phyloP scores from a whole-genome alignment of 768 basidiomycete genomes.

The Russula sp. region DNA sequence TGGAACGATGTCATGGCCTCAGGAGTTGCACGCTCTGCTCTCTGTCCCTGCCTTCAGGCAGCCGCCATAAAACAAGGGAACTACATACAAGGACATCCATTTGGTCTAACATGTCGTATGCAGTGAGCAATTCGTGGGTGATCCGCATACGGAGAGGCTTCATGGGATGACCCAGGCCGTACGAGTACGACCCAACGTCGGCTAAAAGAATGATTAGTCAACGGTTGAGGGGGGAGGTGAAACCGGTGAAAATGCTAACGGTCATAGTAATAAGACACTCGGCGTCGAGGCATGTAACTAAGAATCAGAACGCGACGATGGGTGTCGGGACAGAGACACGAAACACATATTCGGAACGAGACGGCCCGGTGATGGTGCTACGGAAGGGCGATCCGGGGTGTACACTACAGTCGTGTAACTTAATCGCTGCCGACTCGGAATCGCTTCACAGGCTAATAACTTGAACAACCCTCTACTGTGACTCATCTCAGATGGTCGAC shows the following conservation, averaged over 20 bases:
- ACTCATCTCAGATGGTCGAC: conserved; percentile 20
- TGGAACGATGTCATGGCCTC: conserved; percentile 85
- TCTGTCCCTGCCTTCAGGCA: conserved; percentile 22
- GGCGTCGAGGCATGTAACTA: conserved; percentile 54
- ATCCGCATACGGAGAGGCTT: conserved; percentile 94
- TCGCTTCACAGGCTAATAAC: too few species aligned
- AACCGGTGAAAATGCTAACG: conserved; percentile 34
- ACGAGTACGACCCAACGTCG: conserved; percentile 72
- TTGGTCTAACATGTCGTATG: conserved; percentile 89
- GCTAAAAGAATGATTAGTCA: conserved; percentile 34
- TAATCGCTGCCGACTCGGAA: too few species aligned
- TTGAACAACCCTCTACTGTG: neutral
- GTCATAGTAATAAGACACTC: conserved; percentile 80
- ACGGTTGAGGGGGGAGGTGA: neutral
- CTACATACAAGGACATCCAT: conserved; percentile 83
- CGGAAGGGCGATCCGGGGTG: neutral
- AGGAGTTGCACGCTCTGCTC: conserved; percentile 33
- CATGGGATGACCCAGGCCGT: conserved; percentile 89
- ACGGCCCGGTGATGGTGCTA: neutral
- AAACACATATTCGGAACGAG: neutral
- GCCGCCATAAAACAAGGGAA: neutral
- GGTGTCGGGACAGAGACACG: neutral
- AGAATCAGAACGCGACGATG: neutral
- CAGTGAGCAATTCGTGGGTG: conserved; percentile 84
- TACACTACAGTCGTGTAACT: too few species aligned